A percentile compares a stretch with the other conserved stretches of the same genome.
Evolutionary conservation across 2,329 filamentous ascomycete species (phyloP).

Genomic region (Dendrostoma leiphaemia): DNA sequence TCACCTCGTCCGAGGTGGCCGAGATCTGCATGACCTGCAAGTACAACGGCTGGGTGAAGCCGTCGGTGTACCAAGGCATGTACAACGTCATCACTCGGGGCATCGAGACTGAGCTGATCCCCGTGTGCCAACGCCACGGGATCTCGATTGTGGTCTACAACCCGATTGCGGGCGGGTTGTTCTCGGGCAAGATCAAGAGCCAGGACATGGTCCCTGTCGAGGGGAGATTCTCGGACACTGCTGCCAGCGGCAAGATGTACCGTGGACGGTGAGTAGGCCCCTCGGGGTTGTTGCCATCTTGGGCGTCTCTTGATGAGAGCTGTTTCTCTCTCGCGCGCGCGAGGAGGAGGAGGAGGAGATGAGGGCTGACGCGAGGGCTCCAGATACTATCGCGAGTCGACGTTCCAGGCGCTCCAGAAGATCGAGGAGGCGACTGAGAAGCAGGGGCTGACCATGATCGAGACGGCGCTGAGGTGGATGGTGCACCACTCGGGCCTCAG

Average conservation of each 20-base stretch:
- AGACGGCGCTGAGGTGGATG: slow-evolving; percentile 72
- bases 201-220: slow-evolving; percentile 59
- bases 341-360: too few species aligned
- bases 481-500: slow-evolving; percentile 66
- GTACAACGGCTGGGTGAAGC: slow-evolving; percentile 76
- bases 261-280: slow-evolving; percentile 47
- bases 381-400: slow-evolving; percentile 66
- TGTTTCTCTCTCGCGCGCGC: neutral
- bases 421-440: slow-evolving; percentile 68
- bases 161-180: slow-evolving; percentile 75
- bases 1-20: slow-evolving; percentile 82
- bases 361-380: neutral
- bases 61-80: slow-evolving; percentile 78
- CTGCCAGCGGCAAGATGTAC: slow-evolving; percentile 52
- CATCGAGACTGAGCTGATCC: slow-evolving; percentile 73
- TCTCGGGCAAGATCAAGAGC: slow-evolving; percentile 76
- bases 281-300: too few species aligned
- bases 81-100: slow-evolving; percentile 78
- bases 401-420: slow-evolving; percentile 61
- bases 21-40: slow-evolving; percentile 80
- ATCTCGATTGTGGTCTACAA: slow-evolving; percentile 81
- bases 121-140: slow-evolving; percentile 71
- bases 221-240: slow-evolving; percentile 66
- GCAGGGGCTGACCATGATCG: slow-evolving; percentile 66
- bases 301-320: too few species aligned